Evolutionary conservation across 2,329 filamentous ascomycete genomes (phyloP).

Genomic region (Fusarium nanum): DNA sequence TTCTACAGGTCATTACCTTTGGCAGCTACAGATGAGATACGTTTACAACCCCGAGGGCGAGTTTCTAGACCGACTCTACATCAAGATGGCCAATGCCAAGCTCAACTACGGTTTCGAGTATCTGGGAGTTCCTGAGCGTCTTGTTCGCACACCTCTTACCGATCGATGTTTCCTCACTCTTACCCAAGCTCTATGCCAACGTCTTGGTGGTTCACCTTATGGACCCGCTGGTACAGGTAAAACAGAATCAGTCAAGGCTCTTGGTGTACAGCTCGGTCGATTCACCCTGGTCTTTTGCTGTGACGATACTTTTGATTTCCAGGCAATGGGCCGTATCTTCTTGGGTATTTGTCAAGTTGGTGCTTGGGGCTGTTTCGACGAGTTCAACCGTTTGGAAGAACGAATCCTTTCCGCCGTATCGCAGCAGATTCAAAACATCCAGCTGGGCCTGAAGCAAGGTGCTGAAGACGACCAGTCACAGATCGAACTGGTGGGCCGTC

Average conservation of each 20-base stretch:
- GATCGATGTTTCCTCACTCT: slow-evolving; percentile 98
- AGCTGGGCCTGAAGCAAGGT: slow-evolving; percentile 90
- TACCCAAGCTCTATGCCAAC: slow-evolving; percentile 93
- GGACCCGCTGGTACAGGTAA: slow-evolving; percentile 98
- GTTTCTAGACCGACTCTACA: slow-evolving; percentile 81
- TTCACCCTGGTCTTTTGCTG: slow-evolving; percentile 99
- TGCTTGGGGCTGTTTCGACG: slow-evolving; percentile 99
- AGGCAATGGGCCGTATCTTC: slow-evolving; percentile 99
- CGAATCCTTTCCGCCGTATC: slow-evolving; percentile 97
- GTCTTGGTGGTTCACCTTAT: slow-evolving; percentile 95
- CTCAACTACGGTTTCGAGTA: slow-evolving; percentile 99
- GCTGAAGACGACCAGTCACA: slow-evolving; percentile 84
- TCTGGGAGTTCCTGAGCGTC: slow-evolving; percentile 92
- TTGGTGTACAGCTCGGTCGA: slow-evolving; percentile 94
- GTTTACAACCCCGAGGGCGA: slow-evolving; percentile 87
- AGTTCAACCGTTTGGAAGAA: slow-evolving; percentile 99
- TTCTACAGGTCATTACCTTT: slow-evolving; percentile 84
- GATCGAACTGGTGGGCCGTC: slow-evolving; percentile 93
- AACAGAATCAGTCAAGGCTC: slow-evolving; percentile 97
- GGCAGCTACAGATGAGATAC: slow-evolving; percentile 98
- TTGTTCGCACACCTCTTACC: slow-evolving; percentile 95
- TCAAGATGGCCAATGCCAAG: slow-evolving; percentile 97
- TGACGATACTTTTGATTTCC: slow-evolving; percentile 99
- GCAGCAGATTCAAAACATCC: slow-evolving; percentile 99
- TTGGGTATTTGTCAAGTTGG: slow-evolving; percentile 98